These are phyloP conservation scores for Phaffia australis DNA, from an alignment of 768 basidiomycete species.

Conservation along the genomic window DNA sequence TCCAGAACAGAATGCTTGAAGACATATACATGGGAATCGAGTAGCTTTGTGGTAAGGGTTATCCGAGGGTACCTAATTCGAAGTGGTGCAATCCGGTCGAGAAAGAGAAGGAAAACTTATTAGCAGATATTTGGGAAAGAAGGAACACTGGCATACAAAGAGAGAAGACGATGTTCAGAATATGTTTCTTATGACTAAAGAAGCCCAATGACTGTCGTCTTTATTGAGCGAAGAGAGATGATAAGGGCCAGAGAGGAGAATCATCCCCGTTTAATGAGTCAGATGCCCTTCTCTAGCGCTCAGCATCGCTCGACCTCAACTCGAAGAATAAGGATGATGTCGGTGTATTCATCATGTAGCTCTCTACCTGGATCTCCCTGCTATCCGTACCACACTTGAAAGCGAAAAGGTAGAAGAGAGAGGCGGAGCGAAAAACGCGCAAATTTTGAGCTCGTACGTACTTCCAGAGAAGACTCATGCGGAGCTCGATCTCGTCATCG, in stretches of 20 bases:
- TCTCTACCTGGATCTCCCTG: neutral
- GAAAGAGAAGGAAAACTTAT: neutral
- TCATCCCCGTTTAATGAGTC: neutral
- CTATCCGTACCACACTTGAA: neutral
- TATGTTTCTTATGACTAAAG: slow-evolving; percentile 3
- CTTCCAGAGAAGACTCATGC: slow-evolving; percentile 64
- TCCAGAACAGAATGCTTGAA: slow-evolving; percentile 66
- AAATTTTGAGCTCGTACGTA: slow-evolving; percentile 35
- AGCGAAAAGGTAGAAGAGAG: neutral
- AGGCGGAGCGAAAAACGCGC: neutral
- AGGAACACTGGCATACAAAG: neutral
- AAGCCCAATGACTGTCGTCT: slow-evolving; percentile 15
- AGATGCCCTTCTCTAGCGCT: too few species aligned
- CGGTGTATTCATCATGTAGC: slow-evolving; percentile 16
- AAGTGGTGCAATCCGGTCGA: slow-evolving; percentile 7
- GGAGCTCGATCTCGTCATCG: slow-evolving; percentile 58
- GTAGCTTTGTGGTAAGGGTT: slow-evolving; percentile 54
- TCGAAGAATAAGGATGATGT: slow-evolving; percentile 27
- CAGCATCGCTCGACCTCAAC: slow-evolving; percentile 4
- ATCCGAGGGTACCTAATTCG: slow-evolving; percentile 57
- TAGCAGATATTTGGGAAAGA: slow-evolving; percentile 15
- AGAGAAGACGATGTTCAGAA: neutral
- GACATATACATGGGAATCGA: slow-evolving; percentile 86
- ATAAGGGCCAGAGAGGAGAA: neutral
- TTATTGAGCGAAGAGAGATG: slow-evolving; percentile 12